Base-by-base conservation (phyloP, 768 basidiomycete genomes). In the Mycena rosella region DNA sequence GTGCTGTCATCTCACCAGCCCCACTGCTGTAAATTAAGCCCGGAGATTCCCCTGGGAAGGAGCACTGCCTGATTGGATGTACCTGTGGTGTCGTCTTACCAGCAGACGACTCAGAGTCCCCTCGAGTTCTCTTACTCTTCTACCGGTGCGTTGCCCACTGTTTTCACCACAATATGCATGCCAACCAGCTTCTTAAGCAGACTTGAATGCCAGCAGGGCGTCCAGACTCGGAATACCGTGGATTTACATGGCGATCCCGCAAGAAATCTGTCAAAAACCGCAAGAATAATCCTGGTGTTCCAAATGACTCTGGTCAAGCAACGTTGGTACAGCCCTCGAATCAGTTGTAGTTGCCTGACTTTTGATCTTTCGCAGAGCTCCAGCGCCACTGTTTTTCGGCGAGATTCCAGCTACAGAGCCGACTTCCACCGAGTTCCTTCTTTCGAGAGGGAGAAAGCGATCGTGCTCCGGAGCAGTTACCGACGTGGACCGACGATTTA, bases 331-430 rank as follows among this genome's bases (percentile, higher is more conserved):
- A 18, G 11, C 8, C 24, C 24, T 2, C 2, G 3, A 45, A 20
- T 5, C 36, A 32, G 14, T 53, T 9, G 15, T 10, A 38, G 15
- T 38, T 3, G 38, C 9, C 38, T 38, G 38, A 26, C 20, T 18
- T 29, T 20, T 22, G 32, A 34, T 34, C 5, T 40, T 40, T 18
- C 10, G 13, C 32, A 55, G 44, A 4, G 42, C 34, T 38, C 3
- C 30, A 1, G 34, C 45, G 27, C 53, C 61, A 17, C 24, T 45
- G n/a, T 68, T 49, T 27, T 68, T 68, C n/a, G 67, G 67, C 10
- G 30, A 57, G 44, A 38, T 63, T 22, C 56, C 56, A 10, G 42
- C 62, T 17, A 18, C 44, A 20, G 8, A 59, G 8, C 32, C 56
- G 11, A 18, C 48, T 15, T 22, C 38, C 15, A 13, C 58, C 38